Base-by-base conservation (phyloP, 805 yeast species). In the Candida ovalis region DNA sequence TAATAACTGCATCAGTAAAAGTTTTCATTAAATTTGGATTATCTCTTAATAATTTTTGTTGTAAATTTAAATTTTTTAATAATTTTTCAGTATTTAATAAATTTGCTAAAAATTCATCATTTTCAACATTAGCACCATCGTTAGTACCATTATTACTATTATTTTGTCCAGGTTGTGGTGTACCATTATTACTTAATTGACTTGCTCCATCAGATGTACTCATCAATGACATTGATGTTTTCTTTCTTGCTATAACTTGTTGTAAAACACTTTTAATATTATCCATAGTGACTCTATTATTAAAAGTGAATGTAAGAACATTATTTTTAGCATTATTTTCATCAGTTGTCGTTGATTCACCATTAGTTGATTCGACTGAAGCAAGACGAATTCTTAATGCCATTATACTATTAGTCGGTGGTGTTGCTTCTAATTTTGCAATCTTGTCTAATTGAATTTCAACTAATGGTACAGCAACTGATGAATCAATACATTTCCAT, bases 1-100 rank as follows among this genome's bases (percentile, higher is more conserved):
- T 77, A 51, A 90, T 88, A 5, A 94, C 97, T 0, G 96, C 85
- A 50, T 88, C 96, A 42, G 91, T 84, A 63, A 94, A 94, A 2
- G 86, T 81, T 49, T 80, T 77, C 72, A 88, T 80, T 46, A 94
- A 71, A 8, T 69, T 70, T 43, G 83, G 78, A 60, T 90, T 86
- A 50, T 84, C 86, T 47, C 82, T 72, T 24, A 94, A 71, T 18
- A 92, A 68, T 47, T 80, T 78, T 57, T 90, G 95, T 60, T 94
- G 99, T 17, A 94, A 71, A 44, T 80, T 83, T 40, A 81, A 75
- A 63, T 94, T 88, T 40, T 80, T 76, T 52, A 91, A 69, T 45
- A 92, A 70, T 50, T 75, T 80, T 44, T 74, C 71, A 6, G 78
- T 72, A 35, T 84, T 83, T 22, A 86, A 62, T 1, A 80, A 72